Evolutionary conservation across 306 rosid genomes (phyloP).

Genomic region (Fragaria iinumae): DNA sequence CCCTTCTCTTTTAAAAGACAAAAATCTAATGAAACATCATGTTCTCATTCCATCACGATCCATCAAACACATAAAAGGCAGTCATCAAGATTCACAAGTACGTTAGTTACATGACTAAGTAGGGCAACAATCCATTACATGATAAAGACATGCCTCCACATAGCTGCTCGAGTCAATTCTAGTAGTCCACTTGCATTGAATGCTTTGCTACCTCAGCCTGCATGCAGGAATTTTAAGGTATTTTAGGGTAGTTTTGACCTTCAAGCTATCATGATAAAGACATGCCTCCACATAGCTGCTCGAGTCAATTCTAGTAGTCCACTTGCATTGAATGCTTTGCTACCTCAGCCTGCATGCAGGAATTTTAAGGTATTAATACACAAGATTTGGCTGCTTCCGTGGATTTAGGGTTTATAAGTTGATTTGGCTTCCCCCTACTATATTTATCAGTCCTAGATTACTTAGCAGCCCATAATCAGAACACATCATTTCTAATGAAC

Average conservation of each 20-base stretch:
- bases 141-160: not conserved
- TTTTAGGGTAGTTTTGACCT: constrained; percentile 20
- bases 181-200: constrained; percentile 52
- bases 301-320: constrained; percentile 42
- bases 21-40: not conserved
- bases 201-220: constrained; percentile 70
- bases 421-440: too few relatives aligned
- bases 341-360: constrained; percentile 58
- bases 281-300: not conserved
- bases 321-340: constrained; percentile 49
- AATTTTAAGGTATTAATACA: constrained; percentile 17
- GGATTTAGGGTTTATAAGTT: too few relatives aligned
- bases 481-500: not conserved
- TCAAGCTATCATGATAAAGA: not conserved
- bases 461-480: not conserved
- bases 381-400: too few relatives aligned
- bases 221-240: constrained; percentile 24
- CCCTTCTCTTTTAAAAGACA: not conserved
- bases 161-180: constrained; percentile 8
- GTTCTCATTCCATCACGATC: constrained; percentile 8
- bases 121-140: not conserved
- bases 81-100: constrained; percentile 5
- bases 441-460: not conserved
- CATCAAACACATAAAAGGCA: not conserved
- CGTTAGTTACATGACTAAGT: not conserved